A percentile compares a stretch with the other conserved stretches of the same genome.
Evolutionary conservation across 2,329 filamentous ascomycete species (phyloP).

Genomic region (Alternaria incomplexa): DNA sequence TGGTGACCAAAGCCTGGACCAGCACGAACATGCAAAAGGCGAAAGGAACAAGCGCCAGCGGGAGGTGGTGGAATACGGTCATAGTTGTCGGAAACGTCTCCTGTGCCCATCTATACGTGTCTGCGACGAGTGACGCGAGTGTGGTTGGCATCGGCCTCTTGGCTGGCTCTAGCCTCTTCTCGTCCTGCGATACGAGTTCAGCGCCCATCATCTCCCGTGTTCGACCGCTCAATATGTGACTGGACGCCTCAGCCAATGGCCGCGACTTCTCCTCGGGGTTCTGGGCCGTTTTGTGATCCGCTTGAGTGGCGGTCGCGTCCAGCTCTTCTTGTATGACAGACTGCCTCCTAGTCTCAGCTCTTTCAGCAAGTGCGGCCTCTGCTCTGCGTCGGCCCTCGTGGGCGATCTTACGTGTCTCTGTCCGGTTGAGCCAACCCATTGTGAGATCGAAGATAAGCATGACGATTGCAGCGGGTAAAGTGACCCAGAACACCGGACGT

Average conservation of each 20-base stretch:
- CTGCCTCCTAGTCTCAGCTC: constrained; percentile 41
- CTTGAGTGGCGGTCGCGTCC: constrained; percentile 8
- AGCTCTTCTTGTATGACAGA: constrained; percentile 15
- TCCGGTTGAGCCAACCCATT: constrained; percentile 67
- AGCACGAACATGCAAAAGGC: constrained; percentile 77
- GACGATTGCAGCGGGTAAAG: constrained; percentile 69
- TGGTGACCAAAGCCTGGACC: constrained; percentile 74
- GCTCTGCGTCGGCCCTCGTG: constrained; percentile 60
- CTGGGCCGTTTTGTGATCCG: not conserved
- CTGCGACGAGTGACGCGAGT: constrained; percentile 57
- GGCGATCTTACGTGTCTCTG: constrained; percentile 69
- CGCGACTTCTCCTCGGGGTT: constrained; percentile 17
- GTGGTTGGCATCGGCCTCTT: constrained; percentile 49
- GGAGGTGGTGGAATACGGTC: constrained; percentile 69
- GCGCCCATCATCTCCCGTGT: not conserved
- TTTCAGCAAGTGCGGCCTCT: constrained; percentile 48
- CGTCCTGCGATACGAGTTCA: not conserved
- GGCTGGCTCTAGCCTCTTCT: constrained; percentile 9
- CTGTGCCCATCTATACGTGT: constrained; percentile 64
- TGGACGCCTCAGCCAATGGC: not conserved
- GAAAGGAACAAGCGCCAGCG: constrained; percentile 72
- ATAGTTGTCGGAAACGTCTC: constrained; percentile 75
- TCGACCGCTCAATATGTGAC: constrained; percentile 3
- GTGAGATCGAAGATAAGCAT: constrained; percentile 72
- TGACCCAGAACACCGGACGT: constrained; percentile 71